Conservation (phyloP, 2,329 filamentous ascomycete genomes). For the Cladorrhinum sp. region DNA sequence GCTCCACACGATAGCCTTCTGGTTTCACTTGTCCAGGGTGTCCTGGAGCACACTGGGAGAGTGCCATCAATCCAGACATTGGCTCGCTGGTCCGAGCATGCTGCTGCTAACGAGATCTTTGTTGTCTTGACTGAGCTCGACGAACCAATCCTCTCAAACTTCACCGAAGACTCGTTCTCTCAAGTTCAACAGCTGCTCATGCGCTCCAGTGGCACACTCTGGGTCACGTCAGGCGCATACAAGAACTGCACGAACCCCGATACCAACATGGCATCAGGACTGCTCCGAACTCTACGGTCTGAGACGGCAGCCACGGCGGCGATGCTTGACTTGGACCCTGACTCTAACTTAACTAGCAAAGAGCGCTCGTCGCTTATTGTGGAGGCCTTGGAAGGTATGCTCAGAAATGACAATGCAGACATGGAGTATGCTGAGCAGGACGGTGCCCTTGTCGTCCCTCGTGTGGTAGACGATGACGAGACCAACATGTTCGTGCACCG, state of each 20-base stretch:
- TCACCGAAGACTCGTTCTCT: background rate
- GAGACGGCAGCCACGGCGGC: background rate
- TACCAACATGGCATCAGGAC: background rate
- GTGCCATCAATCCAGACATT: background rate
- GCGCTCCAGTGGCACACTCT: background rate
- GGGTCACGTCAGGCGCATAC: background rate
- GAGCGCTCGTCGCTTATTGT: background rate
- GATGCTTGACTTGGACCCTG: background rate
- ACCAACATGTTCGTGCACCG: background rate
- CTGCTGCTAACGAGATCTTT: background rate
- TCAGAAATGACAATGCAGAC: background rate
- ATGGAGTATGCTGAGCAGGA: background rate
- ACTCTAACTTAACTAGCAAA: background rate
- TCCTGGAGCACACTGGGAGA: background rate
- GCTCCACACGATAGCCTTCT: background rate
- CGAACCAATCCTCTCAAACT: background rate
- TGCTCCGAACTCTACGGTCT: background rate
- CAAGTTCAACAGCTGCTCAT: background rate
- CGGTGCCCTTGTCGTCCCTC: background rate
- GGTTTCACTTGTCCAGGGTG: background rate
- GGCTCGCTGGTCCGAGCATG: background rate
- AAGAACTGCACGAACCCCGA: background rate
- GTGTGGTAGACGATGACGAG: background rate
- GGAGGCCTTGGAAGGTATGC: background rate
- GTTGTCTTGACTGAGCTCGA: background rate